Evolutionary conservation across 2,329 filamentous ascomycete genomes (phyloP).

Genomic region (Tolypocladium tundrense): DNA sequence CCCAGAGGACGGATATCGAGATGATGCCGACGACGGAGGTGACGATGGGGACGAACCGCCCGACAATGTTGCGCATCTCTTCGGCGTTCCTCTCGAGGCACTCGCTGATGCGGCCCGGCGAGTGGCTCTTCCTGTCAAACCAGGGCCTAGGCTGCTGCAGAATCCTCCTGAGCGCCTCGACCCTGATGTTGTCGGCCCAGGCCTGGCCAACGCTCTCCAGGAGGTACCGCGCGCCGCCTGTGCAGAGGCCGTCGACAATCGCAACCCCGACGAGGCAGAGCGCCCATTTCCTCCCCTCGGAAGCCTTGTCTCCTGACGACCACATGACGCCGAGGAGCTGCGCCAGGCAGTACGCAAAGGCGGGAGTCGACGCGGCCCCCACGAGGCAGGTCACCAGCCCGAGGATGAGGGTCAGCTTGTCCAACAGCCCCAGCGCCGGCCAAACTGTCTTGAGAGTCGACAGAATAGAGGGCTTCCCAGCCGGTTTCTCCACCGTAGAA

Average conservation of each 20-base stretch:
- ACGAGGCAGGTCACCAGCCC: constrained; percentile 53
- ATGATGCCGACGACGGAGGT: constrained; percentile 60
- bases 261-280: constrained; percentile 60
- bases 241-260: constrained; percentile 51
- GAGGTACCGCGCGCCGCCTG: constrained; percentile 58
- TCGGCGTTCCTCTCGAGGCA: constrained; percentile 74
- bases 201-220: constrained; percentile 61
- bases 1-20: constrained; percentile 61
- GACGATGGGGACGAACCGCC: constrained; percentile 63
- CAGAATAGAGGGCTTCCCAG: constrained; percentile 9
- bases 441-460: constrained; percentile 48
- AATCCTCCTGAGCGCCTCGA: constrained; percentile 56
- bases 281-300: constrained; percentile 54
- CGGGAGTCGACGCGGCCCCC: constrained; percentile 57
- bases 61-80: constrained; percentile 75
- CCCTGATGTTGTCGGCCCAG: constrained; percentile 67
- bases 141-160: constrained; percentile 68
- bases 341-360: constrained; percentile 68
- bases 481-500: background rate
- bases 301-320: constrained; percentile 33
- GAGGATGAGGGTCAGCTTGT: constrained; percentile 44
- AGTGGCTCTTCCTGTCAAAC: constrained; percentile 63
- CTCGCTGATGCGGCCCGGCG: constrained; percentile 52
- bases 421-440: constrained; percentile 45
- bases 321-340: constrained; percentile 64